Conservation (phyloP, 2,329 filamentous ascomycete genomes). For the Botrytis pseudocinerea region DNA sequence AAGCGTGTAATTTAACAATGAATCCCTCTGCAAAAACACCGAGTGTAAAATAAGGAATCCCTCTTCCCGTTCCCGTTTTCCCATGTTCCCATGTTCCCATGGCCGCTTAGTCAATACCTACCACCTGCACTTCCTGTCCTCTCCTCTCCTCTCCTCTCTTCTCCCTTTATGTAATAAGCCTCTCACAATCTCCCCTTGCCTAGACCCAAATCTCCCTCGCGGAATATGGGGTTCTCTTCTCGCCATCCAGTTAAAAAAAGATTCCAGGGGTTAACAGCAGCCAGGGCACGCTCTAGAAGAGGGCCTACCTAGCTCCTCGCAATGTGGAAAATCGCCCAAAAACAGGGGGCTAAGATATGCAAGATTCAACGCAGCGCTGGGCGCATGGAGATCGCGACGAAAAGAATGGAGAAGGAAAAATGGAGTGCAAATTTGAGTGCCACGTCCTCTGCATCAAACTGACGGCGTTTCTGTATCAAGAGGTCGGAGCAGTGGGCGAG, state of each 20-base stretch:
- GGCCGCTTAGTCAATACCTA: neutral
- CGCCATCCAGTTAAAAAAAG: neutral
- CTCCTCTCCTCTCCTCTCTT: neutral
- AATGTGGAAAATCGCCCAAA: neutral
- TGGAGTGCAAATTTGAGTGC: neutral
- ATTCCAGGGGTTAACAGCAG: neutral
- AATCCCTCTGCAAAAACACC: neutral
- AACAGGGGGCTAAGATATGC: slow-evolving; percentile 4
- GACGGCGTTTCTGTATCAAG: neutral
- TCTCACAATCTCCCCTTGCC: neutral
- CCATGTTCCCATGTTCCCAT: neutral
- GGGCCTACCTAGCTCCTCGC: neutral
- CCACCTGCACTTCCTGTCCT: neutral
- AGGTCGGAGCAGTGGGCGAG: neutral
- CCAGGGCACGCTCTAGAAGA: neutral
- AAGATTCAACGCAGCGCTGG: slow-evolving; percentile 4
- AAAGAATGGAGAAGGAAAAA: slow-evolving; percentile 1
- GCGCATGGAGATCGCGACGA: neutral
- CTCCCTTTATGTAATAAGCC: neutral
- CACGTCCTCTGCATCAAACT: neutral
- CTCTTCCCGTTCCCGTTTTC: neutral
- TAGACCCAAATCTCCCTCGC: neutral
- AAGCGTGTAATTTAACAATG: neutral
- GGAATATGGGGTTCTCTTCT: neutral
- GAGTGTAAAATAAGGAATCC: neutral